Evolutionary conservation across 2,329 filamentous ascomycete genomes (phyloP).

Genomic region (Corynespora cassiicola): DNA sequence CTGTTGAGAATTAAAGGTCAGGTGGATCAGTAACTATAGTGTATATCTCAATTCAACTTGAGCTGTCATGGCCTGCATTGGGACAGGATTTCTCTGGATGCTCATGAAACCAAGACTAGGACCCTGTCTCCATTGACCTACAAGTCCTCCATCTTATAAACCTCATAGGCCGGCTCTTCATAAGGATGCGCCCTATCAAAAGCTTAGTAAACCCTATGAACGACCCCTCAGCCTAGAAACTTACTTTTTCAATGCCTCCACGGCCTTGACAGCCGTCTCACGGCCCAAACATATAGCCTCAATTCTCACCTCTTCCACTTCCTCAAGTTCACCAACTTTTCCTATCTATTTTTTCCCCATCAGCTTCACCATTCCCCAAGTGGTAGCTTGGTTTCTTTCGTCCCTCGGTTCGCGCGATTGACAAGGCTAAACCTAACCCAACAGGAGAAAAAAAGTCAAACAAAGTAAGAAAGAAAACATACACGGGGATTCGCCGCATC

Average conservation of each 20-base stretch:
- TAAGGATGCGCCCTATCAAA: conserved; percentile 51
- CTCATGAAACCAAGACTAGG: too few species aligned
- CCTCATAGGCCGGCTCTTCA: conserved; percentile 54
- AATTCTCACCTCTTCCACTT: conserved; percentile 66
- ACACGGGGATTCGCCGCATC: conserved; percentile 65
- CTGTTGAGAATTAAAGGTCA: conserved; percentile 22
- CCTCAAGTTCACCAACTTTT: conserved; percentile 61
- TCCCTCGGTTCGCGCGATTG: background rate
- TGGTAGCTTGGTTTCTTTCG: conserved; percentile 1
- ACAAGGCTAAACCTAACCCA: background rate
- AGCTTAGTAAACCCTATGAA: conserved; percentile 4
- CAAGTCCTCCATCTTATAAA: conserved; percentile 54
- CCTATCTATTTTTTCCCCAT: conserved; percentile 59
- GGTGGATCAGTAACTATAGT: too few species aligned
- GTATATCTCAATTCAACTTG: too few species aligned
- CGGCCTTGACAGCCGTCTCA: conserved; percentile 62
- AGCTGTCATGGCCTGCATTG: too few species aligned
- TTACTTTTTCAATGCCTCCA: conserved; percentile 70
- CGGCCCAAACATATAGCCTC: conserved; percentile 69
- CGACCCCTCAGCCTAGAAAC: conserved; percentile 29
- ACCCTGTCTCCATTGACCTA: too few species aligned
- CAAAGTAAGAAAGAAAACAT: conserved; percentile 5
- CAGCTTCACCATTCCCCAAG: background rate
- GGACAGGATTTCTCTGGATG: too few species aligned
- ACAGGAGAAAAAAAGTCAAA: too few species aligned